Evolutionary conservation across 805 yeast species (phyloP).

Genomic region (Cyberlindnera maritima): DNA sequence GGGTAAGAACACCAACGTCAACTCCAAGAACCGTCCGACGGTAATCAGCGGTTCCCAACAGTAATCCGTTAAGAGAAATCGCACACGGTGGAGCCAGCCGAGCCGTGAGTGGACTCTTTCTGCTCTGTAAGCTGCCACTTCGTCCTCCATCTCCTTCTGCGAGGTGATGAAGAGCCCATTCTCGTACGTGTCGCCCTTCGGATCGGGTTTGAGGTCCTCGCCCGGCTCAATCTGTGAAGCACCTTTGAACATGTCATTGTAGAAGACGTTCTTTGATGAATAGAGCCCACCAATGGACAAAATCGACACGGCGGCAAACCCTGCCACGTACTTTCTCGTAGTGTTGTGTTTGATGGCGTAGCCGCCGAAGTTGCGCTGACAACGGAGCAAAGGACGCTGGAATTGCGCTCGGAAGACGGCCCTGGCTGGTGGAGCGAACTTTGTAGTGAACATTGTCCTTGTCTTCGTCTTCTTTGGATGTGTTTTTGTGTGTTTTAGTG

Average conservation of each 20-base stretch:
- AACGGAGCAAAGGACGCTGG: background rate
- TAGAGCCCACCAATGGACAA: background rate
- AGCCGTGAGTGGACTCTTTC: slow-evolving; percentile 17
- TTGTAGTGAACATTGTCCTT: background rate
- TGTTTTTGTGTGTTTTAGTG: background rate
- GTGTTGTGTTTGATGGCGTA: background rate
- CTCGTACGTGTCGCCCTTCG: slow-evolving; percentile 63
- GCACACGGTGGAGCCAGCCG: slow-evolving; percentile 37
- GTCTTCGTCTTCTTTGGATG: background rate
- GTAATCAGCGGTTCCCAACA: slow-evolving; percentile 70
- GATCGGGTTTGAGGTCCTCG: slow-evolving; percentile 35
- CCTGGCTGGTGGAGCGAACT: background rate
- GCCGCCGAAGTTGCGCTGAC: background rate
- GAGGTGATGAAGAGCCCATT: slow-evolving; percentile 62
- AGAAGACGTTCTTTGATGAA: background rate
- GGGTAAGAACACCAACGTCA: slow-evolving; percentile 68
- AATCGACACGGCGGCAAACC: background rate
- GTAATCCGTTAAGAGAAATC: slow-evolving; percentile 49
- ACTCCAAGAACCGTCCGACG: slow-evolving; percentile 62
- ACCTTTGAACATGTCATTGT: slow-evolving; percentile 14
- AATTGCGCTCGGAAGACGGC: slow-evolving; percentile 1
- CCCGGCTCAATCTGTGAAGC: slow-evolving; percentile 12
- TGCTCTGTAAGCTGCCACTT: slow-evolving; percentile 34
- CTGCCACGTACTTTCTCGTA: background rate
- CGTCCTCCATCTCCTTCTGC: slow-evolving; percentile 48